Conservation (phyloP, 2,329 filamentous ascomycete species). For the Trichoderma sp. region DNA sequence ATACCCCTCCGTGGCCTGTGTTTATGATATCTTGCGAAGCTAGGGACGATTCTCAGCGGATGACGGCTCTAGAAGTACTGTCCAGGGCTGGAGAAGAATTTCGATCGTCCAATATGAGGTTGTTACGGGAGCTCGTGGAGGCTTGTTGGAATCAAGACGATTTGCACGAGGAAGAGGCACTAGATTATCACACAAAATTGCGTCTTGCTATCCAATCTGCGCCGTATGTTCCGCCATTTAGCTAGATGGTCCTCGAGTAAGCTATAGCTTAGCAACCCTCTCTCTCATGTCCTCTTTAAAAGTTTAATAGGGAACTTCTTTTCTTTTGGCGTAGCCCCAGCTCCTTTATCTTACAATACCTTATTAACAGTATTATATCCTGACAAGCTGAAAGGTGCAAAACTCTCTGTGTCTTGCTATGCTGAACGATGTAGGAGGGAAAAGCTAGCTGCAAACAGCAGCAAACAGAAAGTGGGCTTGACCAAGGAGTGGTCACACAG, state of each 20-base stretch:
- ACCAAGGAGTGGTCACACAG: too few relatives aligned
- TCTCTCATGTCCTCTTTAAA: not conserved
- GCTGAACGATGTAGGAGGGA: too few relatives aligned
- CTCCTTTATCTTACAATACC: not conserved
- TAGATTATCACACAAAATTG: conserved; percentile 1
- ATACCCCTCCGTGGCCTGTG: not conserved
- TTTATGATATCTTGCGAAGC: conserved; percentile 1
- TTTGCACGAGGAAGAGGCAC: not conserved
- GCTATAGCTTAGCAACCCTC: not conserved
- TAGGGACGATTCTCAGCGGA: not conserved
- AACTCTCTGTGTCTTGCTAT: too few relatives aligned
- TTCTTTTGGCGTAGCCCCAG: not conserved
- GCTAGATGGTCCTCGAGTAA: not conserved
- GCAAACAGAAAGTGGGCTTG: not conserved
- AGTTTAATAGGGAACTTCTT: not conserved
- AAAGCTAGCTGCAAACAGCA: too few relatives aligned
- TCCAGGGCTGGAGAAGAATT: not conserved
- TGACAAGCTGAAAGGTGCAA: too few relatives aligned
- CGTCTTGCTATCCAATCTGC: not conserved
- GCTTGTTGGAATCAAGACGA: conserved; percentile 9
- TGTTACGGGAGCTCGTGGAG: conserved; percentile 1
- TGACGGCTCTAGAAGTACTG: not conserved
- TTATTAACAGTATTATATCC: not conserved
- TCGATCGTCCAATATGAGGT: not conserved
- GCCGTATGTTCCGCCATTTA: not conserved